Evolutionary conservation across 2,329 filamentous ascomycete genomes (phyloP).

Genomic region (Scytalidium sp.): DNA sequence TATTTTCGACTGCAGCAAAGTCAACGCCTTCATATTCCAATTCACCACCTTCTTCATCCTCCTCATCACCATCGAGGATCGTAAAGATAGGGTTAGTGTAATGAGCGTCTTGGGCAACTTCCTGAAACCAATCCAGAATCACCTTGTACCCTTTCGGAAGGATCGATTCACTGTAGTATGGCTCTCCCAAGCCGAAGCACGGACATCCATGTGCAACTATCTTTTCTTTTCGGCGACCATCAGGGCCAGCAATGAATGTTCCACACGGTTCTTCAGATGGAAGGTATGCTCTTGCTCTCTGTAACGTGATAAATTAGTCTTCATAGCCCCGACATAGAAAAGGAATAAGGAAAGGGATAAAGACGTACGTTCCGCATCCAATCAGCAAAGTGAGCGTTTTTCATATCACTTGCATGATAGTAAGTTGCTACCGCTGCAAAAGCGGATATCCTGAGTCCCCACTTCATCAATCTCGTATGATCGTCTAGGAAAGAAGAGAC

Average conservation of each 20-base stretch:
- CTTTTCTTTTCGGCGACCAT: constrained; percentile 29
- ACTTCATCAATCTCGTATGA: constrained; percentile 46
- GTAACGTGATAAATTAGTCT: constrained; percentile 15
- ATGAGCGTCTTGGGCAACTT: constrained; percentile 45
- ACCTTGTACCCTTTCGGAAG: constrained; percentile 51
- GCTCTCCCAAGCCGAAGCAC: constrained; percentile 66
- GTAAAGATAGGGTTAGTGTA: constrained; percentile 33
- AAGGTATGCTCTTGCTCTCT: constrained; percentile 62
- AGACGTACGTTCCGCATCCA: constrained; percentile 50
- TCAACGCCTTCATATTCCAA: neutral
- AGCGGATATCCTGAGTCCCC: constrained; percentile 42
- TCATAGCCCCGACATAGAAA: no score
- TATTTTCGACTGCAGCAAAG: neutral
- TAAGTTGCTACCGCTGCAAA: constrained; percentile 50
- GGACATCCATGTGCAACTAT: constrained; percentile 54
- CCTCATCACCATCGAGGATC: constrained; percentile 11
- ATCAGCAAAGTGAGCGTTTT: constrained; percentile 40
- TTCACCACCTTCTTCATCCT: constrained; percentile 7
- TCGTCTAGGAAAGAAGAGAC: constrained; percentile 57
- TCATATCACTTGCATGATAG: constrained; percentile 35
- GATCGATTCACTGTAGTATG: constrained; percentile 56
- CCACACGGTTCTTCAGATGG: constrained; percentile 49
- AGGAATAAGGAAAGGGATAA: neutral
- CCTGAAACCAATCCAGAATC: constrained; percentile 60
- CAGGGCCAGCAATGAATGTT: constrained; percentile 49